These are phyloP conservation scores for Penicillium paxilli DNA, from an alignment of 495 filamentous ascomycete species.

Conservation along the genomic window DNA sequence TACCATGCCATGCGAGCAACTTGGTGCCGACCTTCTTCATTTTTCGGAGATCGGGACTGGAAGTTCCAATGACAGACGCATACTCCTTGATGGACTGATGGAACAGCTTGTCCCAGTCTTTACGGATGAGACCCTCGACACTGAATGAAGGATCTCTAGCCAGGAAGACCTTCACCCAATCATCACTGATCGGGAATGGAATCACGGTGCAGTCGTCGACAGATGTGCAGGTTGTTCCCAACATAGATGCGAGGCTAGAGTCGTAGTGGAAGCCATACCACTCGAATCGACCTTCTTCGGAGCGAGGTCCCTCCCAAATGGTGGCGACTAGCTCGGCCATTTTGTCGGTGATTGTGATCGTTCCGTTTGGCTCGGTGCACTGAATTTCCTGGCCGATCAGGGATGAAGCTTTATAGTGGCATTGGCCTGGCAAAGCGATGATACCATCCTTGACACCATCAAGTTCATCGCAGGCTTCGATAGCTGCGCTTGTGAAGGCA, in stretches of 20 bases:
- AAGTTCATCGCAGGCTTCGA: conserved; percentile 43
- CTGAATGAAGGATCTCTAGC: conserved; percentile 39
- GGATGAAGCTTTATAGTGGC: conserved; percentile 48
- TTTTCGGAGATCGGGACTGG: conserved; percentile 31
- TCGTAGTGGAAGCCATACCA: conserved; percentile 31
- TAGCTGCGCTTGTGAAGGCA: conserved; percentile 41
- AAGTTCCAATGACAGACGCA: conserved; percentile 29
- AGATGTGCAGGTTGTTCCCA: conserved; percentile 9
- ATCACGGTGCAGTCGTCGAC: conserved; percentile 12
- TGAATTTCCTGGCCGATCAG: conserved; percentile 48
- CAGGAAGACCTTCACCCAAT: conserved; percentile 43
- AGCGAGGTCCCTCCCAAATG: conserved; percentile 25
- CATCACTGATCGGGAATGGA: conserved; percentile 15
- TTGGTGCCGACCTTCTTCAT: conserved; percentile 38
- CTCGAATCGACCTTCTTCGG: conserved; percentile 16
- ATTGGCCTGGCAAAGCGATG: conserved; percentile 53
- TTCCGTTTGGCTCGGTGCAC: conserved; percentile 27
- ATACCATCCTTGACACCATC: conserved; percentile 62
- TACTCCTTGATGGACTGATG: conserved; percentile 7
- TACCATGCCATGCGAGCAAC: conserved; percentile 44
- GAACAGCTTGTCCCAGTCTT: conserved; percentile 20
- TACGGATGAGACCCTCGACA: conserved; percentile 20
- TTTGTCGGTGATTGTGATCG: conserved; percentile 11
- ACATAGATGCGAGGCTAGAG: conserved; percentile 8
- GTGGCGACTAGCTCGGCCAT: conserved; percentile 19